These are phyloP conservation scores for Mycena maculata DNA, from an alignment of 768 basidiomycete species.

Conservation along the genomic window DNA sequence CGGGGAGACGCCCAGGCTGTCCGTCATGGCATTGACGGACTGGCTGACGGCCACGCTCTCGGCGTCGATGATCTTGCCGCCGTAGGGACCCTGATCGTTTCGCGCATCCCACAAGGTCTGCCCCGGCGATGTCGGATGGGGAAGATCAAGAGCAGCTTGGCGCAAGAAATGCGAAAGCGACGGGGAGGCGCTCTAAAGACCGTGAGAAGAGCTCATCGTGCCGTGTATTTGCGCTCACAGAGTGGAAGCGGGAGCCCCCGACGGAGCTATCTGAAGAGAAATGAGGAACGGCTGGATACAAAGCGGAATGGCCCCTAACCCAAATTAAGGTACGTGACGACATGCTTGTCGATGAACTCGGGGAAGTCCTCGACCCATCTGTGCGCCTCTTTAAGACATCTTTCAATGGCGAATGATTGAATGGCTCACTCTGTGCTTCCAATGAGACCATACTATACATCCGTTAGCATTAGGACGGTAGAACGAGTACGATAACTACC, in stretches of 20 bases:
- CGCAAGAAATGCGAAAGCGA: slow-evolving; percentile 84
- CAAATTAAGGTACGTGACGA: slow-evolving; percentile 89
- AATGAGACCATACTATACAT: slow-evolving; percentile 67
- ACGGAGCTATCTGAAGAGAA: slow-evolving; percentile 65
- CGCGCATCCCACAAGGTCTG: slow-evolving; percentile 86
- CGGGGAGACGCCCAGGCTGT: slow-evolving; percentile 51
- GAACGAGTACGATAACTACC: slow-evolving; percentile 11
- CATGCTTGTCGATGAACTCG: slow-evolving; percentile 81
- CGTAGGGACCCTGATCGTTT: slow-evolving; percentile 67
- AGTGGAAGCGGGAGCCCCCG: slow-evolving; percentile 67
- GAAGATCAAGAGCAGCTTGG: slow-evolving; percentile 72
- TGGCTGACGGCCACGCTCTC: slow-evolving; percentile 39
- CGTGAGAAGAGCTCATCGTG: not conserved
- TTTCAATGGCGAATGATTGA: not conserved
- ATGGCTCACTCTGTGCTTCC: slow-evolving; percentile 78
- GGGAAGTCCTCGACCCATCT: slow-evolving; percentile 91
- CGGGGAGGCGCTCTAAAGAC: slow-evolving; percentile 66
- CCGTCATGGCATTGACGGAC: slow-evolving; percentile 14
- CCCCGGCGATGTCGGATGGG: slow-evolving; percentile 74
- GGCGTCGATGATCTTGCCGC: slow-evolving; percentile 43
- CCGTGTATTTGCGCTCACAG: slow-evolving; percentile 24
- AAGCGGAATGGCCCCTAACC: slow-evolving; percentile 36
- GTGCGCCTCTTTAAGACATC: not conserved
- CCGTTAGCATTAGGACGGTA: not conserved
- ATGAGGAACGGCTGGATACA: slow-evolving; percentile 17